Base-by-base conservation (phyloP, 768 basidiomycete genomes). In the Rubroboletus satanas region DNA sequence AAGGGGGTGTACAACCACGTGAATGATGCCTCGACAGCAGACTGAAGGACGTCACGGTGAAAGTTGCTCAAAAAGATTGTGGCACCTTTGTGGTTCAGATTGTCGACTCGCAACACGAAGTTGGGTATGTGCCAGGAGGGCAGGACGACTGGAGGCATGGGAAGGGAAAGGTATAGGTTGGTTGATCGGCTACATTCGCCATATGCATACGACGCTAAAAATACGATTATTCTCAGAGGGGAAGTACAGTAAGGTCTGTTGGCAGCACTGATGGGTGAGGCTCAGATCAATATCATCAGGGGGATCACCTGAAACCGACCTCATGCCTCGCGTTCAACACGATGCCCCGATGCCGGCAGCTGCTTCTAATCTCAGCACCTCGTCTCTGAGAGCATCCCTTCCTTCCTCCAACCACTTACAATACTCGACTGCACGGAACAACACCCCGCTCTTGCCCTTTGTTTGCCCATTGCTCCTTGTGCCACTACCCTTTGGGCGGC, bases 401-500 rank as follows among this genome's bases (percentile, higher is more conserved):
- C 90, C 88, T 63, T 93, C 84, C 65, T 93, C 91, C n/a, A 94
- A 73, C 88, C 88, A 95, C 35, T 75, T 79, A 64, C 87, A 84
- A 62, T 94, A 93, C 64, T 92, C 88, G 51, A 87, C 89, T 3
- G 93, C 90, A 36, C 90, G 83, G 67, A 92, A 91, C 44, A 96
- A 71, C 3, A 93, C 90, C 0, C 90, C 91, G 58, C 90, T 93
- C 77, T 96, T 96, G 35, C 91, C 90, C 70, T 92, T 93, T 44
- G 79, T 86, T 58, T 83, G 79, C 0, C 83, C 82, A 58, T 86
- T 87, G 47, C 77, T 83, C 15, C 81, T 60, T 28, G 70, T 81
- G 3, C 87, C 85, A 59, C 84, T 88, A 33, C 88, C 89, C 69
- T 91, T 92, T 37, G 90, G 90, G 28, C 90, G 74, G 2, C 90